Evolutionary conservation across 371 early-diverging fungal species (phyloP).

Genomic region (Mucor plumbeus): DNA sequence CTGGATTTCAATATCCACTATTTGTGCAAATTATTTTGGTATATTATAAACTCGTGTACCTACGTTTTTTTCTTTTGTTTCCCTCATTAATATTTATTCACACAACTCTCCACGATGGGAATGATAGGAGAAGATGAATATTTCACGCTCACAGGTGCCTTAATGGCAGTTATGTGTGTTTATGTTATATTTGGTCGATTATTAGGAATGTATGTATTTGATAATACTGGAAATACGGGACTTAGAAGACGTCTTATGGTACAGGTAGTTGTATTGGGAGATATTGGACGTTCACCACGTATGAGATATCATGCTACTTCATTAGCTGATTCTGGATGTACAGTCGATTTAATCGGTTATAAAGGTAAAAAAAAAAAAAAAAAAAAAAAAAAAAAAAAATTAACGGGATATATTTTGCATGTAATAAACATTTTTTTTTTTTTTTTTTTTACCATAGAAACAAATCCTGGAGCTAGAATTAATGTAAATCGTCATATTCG

Average conservation of each 20-base stretch:
- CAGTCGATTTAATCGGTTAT: slow-evolving; percentile 89
- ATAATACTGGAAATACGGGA: slow-evolving; percentile 24
- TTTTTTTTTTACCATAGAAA: slow-evolving; percentile 37
- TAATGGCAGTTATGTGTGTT: slow-evolving; percentile 45
- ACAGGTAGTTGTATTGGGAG: slow-evolving; percentile 86
- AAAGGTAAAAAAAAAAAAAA: slow-evolving; percentile 52
- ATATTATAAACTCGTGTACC: neutral
- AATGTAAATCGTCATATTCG: slow-evolving; percentile 48
- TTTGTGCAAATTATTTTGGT: neutral
- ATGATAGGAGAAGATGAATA: slow-evolving; percentile 1
- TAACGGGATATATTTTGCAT: no score
- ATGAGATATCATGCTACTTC: slow-evolving; percentile 93
- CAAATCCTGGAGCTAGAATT: slow-evolving; percentile 44
- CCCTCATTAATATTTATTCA: neutral
- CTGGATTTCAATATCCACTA: neutral
- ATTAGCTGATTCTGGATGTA: slow-evolving; percentile 70
- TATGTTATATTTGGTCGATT: slow-evolving; percentile 46
- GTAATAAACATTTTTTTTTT: no score
- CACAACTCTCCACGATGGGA: neutral
- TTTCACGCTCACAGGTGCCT: slow-evolving; percentile 34
- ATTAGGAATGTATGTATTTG: slow-evolving; percentile 43
- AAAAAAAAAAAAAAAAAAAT: no score
- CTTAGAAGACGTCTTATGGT: slow-evolving; percentile 45
- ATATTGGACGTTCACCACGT: slow-evolving; percentile 94
- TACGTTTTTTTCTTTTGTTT: neutral